phyloP scores from a whole-genome alignment of 768 basidiomycete species.

The Ramaria rubella region DNA sequence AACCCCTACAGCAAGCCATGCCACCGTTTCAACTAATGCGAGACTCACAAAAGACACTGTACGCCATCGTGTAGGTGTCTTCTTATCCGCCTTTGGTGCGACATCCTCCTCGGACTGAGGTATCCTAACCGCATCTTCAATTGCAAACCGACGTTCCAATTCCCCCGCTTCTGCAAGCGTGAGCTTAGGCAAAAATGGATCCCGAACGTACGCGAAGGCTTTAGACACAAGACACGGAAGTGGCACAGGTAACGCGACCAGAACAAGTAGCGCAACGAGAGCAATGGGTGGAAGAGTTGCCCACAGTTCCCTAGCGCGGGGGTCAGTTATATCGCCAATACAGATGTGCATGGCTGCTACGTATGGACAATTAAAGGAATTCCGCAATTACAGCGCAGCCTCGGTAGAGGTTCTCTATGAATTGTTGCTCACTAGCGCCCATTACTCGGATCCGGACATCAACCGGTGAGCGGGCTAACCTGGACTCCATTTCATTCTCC shows the following conservation, averaged over 20 bases:
- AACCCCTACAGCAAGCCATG: constrained; percentile 16
- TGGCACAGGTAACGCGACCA: constrained; percentile 2
- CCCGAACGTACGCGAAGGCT: background rate
- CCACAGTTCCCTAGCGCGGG: constrained; percentile 2
- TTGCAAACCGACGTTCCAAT: constrained; percentile 4
- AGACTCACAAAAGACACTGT: constrained; percentile 13
- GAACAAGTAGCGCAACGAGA: background rate
- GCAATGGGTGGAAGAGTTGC: background rate
- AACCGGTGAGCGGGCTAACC: no score
- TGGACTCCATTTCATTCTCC: no score
- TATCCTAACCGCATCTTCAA: background rate
- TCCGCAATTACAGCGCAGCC: no score
- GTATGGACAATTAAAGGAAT: no score
- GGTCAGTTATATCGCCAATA: background rate
- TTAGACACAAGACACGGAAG: background rate
- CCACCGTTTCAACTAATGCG: constrained; percentile 15
- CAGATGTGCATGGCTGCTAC: background rate
- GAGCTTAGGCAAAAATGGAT: constrained; percentile 6
- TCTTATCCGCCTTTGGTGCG: background rate
- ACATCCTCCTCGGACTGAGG: background rate
- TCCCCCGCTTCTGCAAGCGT: constrained; percentile 1
- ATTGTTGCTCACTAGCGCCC: no score
- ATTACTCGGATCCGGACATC: no score
- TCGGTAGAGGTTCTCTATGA: no score
- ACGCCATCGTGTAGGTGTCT: constrained; percentile 12